Percentiles rank a stretch among this genome's conserved stretches.
These are phyloP conservation scores for Coprinopsis cinerea DNA, from an alignment of 768 basidiomycete species.

Conservation along the genomic window DNA sequence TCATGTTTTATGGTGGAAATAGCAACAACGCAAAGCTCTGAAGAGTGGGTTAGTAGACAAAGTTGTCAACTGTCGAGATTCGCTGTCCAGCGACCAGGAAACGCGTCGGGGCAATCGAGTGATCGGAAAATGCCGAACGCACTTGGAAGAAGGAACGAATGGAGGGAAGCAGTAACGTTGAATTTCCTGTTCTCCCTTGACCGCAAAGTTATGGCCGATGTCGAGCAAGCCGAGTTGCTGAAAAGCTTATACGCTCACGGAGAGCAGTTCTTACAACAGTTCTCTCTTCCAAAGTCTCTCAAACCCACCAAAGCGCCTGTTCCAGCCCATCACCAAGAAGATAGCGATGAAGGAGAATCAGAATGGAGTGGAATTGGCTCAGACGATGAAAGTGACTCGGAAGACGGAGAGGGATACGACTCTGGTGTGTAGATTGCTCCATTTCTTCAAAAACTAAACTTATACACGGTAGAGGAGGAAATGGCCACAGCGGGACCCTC, in stretches of 20 bases:
- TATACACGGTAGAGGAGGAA: no score
- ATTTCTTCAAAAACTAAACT: no score
- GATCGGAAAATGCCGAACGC: no score
- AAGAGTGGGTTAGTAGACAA: no score
- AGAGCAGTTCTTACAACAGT: slow-evolving; percentile 39
- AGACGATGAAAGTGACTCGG: slow-evolving; percentile 12
- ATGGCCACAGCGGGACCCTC: no score
- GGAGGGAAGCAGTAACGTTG: no score
- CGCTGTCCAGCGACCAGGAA: no score
- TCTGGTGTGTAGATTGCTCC: no score
- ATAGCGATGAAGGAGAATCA: slow-evolving; percentile 19
- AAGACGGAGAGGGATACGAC: slow-evolving; percentile 12
- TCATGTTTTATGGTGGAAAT: slow-evolving; percentile 19
- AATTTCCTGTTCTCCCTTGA: background rate
- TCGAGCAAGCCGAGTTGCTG: slow-evolving; percentile 30
- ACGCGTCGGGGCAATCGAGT: no score
- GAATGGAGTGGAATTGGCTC: slow-evolving; percentile 36
- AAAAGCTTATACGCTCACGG: slow-evolving; percentile 42
- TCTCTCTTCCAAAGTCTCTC: slow-evolving; percentile 21
- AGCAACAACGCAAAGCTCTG: no score
- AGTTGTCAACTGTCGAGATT: no score
- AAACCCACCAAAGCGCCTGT: background rate
- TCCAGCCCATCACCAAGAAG: slow-evolving; percentile 13
- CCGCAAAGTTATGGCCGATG: slow-evolving; percentile 19
- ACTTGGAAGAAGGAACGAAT: no score